Evolutionary conservation across 2,329 filamentous ascomycete genomes (phyloP).

Genomic region (Ophiosphaerella herpotricha): DNA sequence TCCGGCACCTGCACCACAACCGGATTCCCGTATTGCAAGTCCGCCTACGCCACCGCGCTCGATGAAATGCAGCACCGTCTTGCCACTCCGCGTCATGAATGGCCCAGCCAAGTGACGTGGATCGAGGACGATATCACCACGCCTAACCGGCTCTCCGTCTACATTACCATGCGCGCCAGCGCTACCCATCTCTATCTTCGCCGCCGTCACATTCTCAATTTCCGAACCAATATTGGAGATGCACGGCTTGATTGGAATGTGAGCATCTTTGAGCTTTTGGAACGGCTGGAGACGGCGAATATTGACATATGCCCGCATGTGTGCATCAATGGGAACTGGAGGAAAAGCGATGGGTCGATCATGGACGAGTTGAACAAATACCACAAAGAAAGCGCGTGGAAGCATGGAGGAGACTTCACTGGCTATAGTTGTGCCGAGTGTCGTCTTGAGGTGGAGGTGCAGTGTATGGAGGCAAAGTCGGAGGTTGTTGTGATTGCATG

Average conservation of each 20-base stretch:
- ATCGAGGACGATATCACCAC: slow-evolving; percentile 1
- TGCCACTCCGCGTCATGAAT: background rate
- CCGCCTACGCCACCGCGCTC: background rate
- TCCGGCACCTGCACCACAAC: background rate
- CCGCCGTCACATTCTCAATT: background rate
- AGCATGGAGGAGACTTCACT: background rate
- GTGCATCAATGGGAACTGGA: background rate
- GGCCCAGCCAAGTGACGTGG: background rate
- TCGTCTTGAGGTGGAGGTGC: background rate
- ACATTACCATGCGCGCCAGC: background rate
- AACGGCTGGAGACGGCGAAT: background rate
- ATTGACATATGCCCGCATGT: slow-evolving; percentile 1
- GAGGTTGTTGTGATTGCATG: background rate
- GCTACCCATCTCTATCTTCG: background rate
- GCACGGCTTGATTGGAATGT: background rate
- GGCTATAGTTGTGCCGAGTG: background rate
- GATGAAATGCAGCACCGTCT: background rate
- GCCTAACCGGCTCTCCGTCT: background rate
- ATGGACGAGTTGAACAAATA: background rate
- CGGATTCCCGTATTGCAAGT: background rate
- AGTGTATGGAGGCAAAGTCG: background rate
- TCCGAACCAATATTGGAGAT: background rate
- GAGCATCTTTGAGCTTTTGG: background rate
- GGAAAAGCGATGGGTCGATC: background rate
- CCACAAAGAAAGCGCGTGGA: background rate